Base-by-base conservation (phyloP, 2,329 filamentous ascomycete genomes). In the Colletotrichum truncatum region DNA sequence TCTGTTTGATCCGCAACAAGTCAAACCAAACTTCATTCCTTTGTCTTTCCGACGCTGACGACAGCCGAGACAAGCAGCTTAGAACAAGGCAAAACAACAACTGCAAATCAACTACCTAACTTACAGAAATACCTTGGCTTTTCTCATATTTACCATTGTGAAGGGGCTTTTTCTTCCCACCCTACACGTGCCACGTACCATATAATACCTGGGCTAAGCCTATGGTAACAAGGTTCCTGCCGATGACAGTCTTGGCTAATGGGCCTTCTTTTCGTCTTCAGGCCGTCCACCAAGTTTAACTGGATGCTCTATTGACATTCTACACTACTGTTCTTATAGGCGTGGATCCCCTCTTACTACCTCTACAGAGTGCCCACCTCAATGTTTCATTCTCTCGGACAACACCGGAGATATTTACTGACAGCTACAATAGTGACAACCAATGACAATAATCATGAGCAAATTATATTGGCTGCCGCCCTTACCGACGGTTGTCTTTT, bases 1-100 rank as follows among this genome's bases (percentile, higher is more conserved):
- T 26, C 46, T 57, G 65, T 67, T 59, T 68, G 67, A 68, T 68
- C 60, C 56, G 65, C 67, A 60, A 59, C 65, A 63, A 65, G 60
- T 66, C 62, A 68, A 68, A 64, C 61, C 56, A 54, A 34, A 12
- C 38, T 48, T n/a, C 32, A 36, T 48, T 48, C 56, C 57, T 61
- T 45, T 16, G 16, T 34, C 56, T 41, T 18, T 64, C 38, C 32
- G 43, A 61, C 61, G 48, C 48, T 39, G 25, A 51, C 43, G 34
- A 64, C 48, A 26, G 34, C 67, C 48, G 52, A 45, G 16, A 52
- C 51, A 36, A 38, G 11, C 36, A 28, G 32, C 7, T 25, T 21
- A 54, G 32, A 39, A 53, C 30, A 12, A 21, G 21, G n/a, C n/a
- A n/a, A 14, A 39, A n/a, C 45, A 30, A 26, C 30, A 39, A 16